A percentile compares a stretch with the other conserved stretches of the same genome.
Evolutionary conservation across 495 filamentous ascomycete species (phyloP).

Genomic region (Aspergillus funiculosus): DNA sequence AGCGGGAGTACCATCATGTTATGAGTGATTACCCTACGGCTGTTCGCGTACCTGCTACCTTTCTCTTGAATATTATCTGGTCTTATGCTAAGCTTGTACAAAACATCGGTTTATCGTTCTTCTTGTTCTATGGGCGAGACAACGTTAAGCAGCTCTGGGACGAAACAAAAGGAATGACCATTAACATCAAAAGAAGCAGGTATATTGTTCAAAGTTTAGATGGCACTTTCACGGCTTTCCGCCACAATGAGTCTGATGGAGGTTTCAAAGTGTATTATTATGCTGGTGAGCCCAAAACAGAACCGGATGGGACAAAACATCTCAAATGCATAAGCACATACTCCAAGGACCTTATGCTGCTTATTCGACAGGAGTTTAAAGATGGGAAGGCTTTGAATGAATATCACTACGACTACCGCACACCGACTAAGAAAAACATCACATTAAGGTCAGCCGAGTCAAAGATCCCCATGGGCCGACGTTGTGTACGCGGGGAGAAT

Average conservation of each 20-base stretch:
- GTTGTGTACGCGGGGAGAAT: slow-evolving; percentile 44
- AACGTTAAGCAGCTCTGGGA: slow-evolving; percentile 42
- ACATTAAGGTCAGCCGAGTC: slow-evolving; percentile 24
- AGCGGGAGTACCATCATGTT: slow-evolving; percentile 51
- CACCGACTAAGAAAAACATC: slow-evolving; percentile 29
- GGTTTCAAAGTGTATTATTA: slow-evolving; percentile 46
- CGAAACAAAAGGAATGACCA: slow-evolving; percentile 44
- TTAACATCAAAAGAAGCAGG: slow-evolving; percentile 41
- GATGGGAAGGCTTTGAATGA: slow-evolving; percentile 42
- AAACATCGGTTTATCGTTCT: slow-evolving; percentile 40
- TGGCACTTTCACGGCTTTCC: slow-evolving; percentile 45
- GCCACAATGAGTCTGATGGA: slow-evolving; percentile 33
- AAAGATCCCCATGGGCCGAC: slow-evolving; percentile 43
- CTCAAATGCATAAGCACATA: slow-evolving; percentile 47
- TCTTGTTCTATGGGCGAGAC: slow-evolving; percentile 43
- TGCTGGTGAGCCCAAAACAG: slow-evolving; percentile 36
- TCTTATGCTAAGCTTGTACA: slow-evolving; percentile 39
- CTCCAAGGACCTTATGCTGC: slow-evolving; percentile 42
- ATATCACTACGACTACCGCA: slow-evolving; percentile 48
- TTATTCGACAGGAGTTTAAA: slow-evolving; percentile 44
- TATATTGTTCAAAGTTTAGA: slow-evolving; percentile 41
- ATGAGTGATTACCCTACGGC: slow-evolving; percentile 27
- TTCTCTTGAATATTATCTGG: slow-evolving; percentile 45
- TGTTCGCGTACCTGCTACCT: slow-evolving; percentile 35
- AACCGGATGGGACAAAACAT: slow-evolving; percentile 37